phyloP scores from a whole-genome alignment of 495 filamentous ascomycete genomes.

The Jackrogersella minutella region DNA sequence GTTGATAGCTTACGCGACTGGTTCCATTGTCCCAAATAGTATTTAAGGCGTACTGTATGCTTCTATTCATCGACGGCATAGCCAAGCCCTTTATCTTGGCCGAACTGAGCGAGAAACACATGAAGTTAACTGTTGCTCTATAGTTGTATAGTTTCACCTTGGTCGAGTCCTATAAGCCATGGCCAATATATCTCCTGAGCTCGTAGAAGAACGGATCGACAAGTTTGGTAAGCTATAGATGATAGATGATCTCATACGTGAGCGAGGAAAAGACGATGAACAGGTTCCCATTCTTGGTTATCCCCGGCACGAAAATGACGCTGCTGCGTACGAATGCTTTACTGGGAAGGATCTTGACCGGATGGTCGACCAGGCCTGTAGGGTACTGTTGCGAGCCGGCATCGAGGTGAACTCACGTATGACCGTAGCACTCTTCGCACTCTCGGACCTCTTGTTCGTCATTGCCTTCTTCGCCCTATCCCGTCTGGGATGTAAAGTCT shows the following conservation, averaged over 20 bases:
- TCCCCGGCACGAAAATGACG: slow-evolving; percentile 48
- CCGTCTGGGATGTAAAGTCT: slow-evolving; percentile 64
- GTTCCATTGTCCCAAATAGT: not conserved
- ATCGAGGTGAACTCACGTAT: slow-evolving; percentile 46
- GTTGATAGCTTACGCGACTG: not conserved
- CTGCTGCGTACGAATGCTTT: slow-evolving; percentile 58
- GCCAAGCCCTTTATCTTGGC: not conserved
- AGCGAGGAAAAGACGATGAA: slow-evolving; percentile 57
- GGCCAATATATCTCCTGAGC: slow-evolving; percentile 42
- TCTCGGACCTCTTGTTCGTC: slow-evolving; percentile 64
- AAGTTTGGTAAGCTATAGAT: slow-evolving; percentile 49
- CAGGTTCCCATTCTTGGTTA: slow-evolving; percentile 63
- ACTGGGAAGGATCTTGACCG: slow-evolving; percentile 61
- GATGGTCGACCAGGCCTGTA: slow-evolving; percentile 59
- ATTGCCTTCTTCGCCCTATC: slow-evolving; percentile 65
- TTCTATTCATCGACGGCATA: not conserved
- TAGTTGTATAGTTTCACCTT: not conserved
- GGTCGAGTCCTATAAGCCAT: slow-evolving; percentile 7
- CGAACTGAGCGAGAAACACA: not conserved
- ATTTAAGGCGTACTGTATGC: not conserved
- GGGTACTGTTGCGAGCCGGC: slow-evolving; percentile 41
- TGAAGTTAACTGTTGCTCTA: not conserved
- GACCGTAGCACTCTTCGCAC: slow-evolving; percentile 63
- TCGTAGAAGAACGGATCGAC: slow-evolving; percentile 36
- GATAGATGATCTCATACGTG: slow-evolving; percentile 60